phyloP scores from a whole-genome alignment of 192 early-diverging fungal genomes.

The Coemansia sp. region DNA sequence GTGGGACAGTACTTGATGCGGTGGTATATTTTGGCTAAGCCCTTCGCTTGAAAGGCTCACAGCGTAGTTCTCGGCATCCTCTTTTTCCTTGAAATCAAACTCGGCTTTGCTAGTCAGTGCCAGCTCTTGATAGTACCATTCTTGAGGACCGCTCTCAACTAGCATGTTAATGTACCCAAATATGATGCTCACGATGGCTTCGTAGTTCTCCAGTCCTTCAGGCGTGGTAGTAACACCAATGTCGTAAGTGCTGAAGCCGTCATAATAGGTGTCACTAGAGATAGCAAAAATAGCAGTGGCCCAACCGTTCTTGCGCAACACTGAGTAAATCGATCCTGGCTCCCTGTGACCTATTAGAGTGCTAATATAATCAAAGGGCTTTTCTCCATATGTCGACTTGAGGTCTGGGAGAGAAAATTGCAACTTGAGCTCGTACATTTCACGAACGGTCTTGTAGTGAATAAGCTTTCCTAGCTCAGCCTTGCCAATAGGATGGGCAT shows the following conservation, averaged over 20 bases:
- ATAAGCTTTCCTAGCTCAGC: slow-evolving; percentile 68
- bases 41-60: background rate
- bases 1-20: slow-evolving; percentile 65
- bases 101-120: slow-evolving; percentile 24
- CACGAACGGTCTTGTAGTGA: slow-evolving; percentile 73
- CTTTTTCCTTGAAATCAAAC: slow-evolving; percentile 68
- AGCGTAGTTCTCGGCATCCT: slow-evolving; percentile 47
- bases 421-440: slow-evolving; percentile 65
- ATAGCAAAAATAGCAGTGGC: slow-evolving; percentile 66
- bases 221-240: slow-evolving; percentile 20
- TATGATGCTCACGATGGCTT: slow-evolving; percentile 20
- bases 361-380: slow-evolving; percentile 68
- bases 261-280: background rate
- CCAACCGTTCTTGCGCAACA: slow-evolving; percentile 83
- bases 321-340: slow-evolving; percentile 77
- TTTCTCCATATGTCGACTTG: slow-evolving; percentile 42
- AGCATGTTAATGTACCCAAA: slow-evolving; percentile 33
- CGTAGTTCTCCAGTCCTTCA: slow-evolving; percentile 16
- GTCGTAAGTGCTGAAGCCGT: slow-evolving; percentile 18
- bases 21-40: slow-evolving; percentile 63
- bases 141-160: background rate
- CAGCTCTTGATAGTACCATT: slow-evolving; percentile 41
- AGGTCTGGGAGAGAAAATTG: slow-evolving; percentile 81
- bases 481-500: slow-evolving; percentile 63
- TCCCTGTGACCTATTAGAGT: slow-evolving; percentile 79